Conservation (phyloP, 345 rosid genomes). For the Euphorbia lathyris region DNA sequence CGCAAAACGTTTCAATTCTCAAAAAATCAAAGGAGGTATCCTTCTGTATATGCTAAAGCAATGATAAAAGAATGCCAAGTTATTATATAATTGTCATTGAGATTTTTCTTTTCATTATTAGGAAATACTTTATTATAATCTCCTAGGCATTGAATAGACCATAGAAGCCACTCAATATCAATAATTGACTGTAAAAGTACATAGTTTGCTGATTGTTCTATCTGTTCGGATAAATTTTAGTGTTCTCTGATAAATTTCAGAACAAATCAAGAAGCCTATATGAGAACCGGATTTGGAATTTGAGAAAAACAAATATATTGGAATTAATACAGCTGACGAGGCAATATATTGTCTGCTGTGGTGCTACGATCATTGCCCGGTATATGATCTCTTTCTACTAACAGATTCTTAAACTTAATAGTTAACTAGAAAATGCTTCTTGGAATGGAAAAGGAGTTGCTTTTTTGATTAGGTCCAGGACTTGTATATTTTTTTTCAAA, state of each 20-base stretch:
- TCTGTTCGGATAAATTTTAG: not conserved
- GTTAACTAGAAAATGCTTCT: not conserved
- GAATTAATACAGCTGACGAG: not conserved
- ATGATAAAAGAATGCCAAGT: not conserved
- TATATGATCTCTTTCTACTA: not conserved
- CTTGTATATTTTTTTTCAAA: not conserved
- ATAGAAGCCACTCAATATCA: not conserved
- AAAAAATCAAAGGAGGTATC: slow-evolving; percentile 68
- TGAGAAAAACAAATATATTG: not conserved
- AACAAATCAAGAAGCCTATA: not conserved
- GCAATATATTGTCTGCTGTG: not conserved
- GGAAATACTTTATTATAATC: not conserved
- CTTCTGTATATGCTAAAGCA: slow-evolving; percentile 12
- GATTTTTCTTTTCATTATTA: not conserved
- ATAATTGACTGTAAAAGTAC: not conserved
- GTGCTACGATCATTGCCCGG: not conserved
- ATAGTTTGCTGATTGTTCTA: not conserved
- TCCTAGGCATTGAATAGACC: not conserved
- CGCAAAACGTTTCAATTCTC: slow-evolving; percentile 53
- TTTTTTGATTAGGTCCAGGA: not conserved
- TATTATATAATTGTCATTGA: slow-evolving; percentile 2
- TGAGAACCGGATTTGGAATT: not conserved
- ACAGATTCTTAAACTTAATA: not conserved
- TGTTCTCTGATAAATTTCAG: not conserved
- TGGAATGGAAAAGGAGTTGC: not conserved